Evolutionary conservation across 1,284 basidiomycete species (phyloP).

Genomic region (Sporisorium scitamineum): DNA sequence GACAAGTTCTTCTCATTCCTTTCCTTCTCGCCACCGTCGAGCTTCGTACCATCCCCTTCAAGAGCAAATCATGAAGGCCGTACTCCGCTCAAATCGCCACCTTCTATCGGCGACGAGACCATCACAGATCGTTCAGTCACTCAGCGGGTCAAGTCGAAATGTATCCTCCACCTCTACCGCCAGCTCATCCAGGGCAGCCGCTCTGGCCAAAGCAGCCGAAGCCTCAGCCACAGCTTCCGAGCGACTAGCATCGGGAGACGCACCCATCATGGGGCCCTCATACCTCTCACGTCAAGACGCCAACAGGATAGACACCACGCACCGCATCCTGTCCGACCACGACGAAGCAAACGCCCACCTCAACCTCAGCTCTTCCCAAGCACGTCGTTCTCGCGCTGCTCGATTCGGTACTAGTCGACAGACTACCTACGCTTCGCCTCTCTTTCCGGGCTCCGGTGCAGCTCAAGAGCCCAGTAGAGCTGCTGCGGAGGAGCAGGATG

Average conservation of each 20-base stretch:
- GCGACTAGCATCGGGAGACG: constrained; percentile 15
- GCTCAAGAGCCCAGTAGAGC: neutral
- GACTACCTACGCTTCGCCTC: constrained; percentile 9
- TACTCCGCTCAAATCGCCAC: constrained; percentile 6
- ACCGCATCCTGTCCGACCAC: constrained; percentile 14
- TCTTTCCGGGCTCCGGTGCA: too few relatives aligned
- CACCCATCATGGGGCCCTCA: constrained; percentile 25
- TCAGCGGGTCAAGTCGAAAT: constrained; percentile 11
- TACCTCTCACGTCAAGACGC: constrained; percentile 21
- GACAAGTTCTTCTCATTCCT: neutral
- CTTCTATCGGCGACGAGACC: constrained; percentile 4
- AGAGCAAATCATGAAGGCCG: constrained; percentile 19
- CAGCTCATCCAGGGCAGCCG: constrained; percentile 36
- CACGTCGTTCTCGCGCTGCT: constrained; percentile 43
- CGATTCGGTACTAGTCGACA: constrained; percentile 38
- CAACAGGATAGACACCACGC: constrained; percentile 6
- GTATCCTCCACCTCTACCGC: constrained; percentile 19
- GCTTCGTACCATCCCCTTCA: neutral
- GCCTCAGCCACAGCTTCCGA: constrained; percentile 37
- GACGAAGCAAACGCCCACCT: constrained; percentile 12
- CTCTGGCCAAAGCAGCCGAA: constrained; percentile 45
- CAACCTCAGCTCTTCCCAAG: constrained; percentile 47
- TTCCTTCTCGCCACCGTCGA: constrained; percentile 6
- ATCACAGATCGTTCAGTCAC: constrained; percentile 5
- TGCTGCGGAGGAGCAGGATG: constrained; percentile 9